Evolutionary conservation across 1,139 yeast species (phyloP).

Genomic region (Spencermartinsiella ligniputridi): DNA sequence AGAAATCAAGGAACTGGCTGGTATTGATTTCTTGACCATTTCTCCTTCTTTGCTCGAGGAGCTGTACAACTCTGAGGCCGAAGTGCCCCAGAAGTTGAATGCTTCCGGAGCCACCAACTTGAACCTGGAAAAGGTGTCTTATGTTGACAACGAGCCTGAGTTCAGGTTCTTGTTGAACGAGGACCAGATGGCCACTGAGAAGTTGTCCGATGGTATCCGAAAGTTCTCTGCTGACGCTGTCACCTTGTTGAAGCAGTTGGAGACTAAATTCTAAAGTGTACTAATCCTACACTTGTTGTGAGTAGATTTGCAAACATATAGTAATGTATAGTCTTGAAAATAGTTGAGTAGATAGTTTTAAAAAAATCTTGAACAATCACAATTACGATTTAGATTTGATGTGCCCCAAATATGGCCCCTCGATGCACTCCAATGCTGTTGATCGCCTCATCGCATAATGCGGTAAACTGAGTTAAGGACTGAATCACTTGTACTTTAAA

Average conservation of each 20-base stretch:
- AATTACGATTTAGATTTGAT: too few relatives aligned
- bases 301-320: not conserved
- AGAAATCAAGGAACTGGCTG: conserved; percentile 95
- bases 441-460: too few relatives aligned
- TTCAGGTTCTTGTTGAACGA: conserved; percentile 93
- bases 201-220: conserved; percentile 97
- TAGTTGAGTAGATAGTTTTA: not conserved
- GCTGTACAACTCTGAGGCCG: conserved; percentile 69
- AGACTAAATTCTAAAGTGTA: conserved; percentile 41
- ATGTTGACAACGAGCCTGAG: conserved; percentile 75
- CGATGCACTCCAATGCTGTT: too few relatives aligned
- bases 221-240: conserved; percentile 92
- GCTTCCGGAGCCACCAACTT: conserved; percentile 53
- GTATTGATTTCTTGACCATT: conserved; percentile 94
- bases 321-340: not conserved
- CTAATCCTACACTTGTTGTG: too few relatives aligned
- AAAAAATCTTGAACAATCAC: not conserved
- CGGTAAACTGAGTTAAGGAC: too few relatives aligned
- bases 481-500: too few relatives aligned
- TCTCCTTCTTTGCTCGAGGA: conserved; percentile 91
- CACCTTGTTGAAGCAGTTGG: conserved; percentile 75
- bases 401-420: too few relatives aligned
- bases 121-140: conserved; percentile 68
- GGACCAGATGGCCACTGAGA: conserved; percentile 98
- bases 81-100: conserved; percentile 78